These are phyloP conservation scores for Neurospora sp. DNA, from an alignment of 495 filamentous ascomycete species.

Conservation along the genomic window DNA sequence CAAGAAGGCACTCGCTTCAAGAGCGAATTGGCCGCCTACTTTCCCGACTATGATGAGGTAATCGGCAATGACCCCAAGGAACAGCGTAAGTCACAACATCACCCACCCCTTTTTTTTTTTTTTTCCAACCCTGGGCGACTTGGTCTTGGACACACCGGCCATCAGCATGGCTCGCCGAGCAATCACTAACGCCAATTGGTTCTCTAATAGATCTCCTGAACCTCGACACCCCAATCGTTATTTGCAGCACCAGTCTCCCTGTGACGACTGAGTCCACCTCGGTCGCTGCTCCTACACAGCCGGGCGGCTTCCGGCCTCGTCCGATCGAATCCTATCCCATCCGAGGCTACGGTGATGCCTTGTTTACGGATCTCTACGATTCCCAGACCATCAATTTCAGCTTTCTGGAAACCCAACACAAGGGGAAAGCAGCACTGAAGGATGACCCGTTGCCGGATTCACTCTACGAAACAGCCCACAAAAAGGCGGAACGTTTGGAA, in stretches of 20 bases:
- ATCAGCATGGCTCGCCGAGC: constrained; percentile 29
- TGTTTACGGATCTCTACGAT: constrained; percentile 41
- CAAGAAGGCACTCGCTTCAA: constrained; percentile 55
- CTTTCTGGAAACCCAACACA: constrained; percentile 34
- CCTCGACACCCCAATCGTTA: constrained; percentile 49
- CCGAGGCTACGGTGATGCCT: constrained; percentile 34
- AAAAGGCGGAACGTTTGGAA: constrained; percentile 74
- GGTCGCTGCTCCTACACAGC: constrained; percentile 8
- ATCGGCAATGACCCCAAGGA: constrained; percentile 72
- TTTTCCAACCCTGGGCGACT: not conserved
- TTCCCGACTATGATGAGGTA: constrained; percentile 83
- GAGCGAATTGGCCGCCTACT: constrained; percentile 80
- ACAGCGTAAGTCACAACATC: constrained; percentile 47
- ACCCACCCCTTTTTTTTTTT: constrained; percentile 2
- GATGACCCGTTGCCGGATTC: constrained; percentile 63
- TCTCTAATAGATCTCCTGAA: constrained; percentile 43
- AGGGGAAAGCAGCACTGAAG: constrained; percentile 19
- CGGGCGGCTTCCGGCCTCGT: constrained; percentile 13
- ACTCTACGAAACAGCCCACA: constrained; percentile 59
- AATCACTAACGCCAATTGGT: constrained; percentile 23
- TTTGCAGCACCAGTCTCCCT: constrained; percentile 36
- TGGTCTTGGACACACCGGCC: constrained; percentile 1
- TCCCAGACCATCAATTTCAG: constrained; percentile 47
- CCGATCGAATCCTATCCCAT: constrained; percentile 23
- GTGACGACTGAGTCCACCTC: constrained; percentile 9